A percentile compares a stretch with the other conserved stretches of the same genome.
Conservation (phyloP, 305 asterid genomes). For the Fraxinus paxiana region DNA sequence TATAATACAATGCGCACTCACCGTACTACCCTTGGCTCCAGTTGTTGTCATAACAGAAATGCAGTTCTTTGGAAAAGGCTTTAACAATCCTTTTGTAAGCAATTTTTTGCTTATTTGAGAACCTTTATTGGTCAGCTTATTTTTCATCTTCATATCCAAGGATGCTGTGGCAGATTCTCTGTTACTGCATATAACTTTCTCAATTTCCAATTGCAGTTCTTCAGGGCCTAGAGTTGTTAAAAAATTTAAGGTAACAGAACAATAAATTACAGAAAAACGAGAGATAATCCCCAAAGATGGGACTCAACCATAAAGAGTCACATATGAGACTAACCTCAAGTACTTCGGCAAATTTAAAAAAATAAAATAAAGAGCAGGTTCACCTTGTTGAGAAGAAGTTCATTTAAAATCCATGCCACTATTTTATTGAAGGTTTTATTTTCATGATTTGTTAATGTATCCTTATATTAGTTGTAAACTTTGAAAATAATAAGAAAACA, state of each 20-base stretch:
- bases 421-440: not conserved
- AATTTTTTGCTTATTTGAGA: conserved; percentile 73
- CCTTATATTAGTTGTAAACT: not conserved
- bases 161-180: conserved; percentile 74
- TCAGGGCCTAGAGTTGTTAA: conserved; percentile 48
- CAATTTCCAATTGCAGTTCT: conserved; percentile 87
- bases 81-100: conserved; percentile 64
- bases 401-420: not conserved
- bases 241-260: not conserved
- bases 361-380: not conserved
- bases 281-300: conserved; percentile 1
- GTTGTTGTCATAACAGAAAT: conserved; percentile 91
- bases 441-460: not conserved
- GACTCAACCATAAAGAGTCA: not conserved
- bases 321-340: not conserved
- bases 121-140: conserved; percentile 69
- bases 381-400: not conserved
- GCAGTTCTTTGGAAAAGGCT: conserved; percentile 92
- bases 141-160: conserved; percentile 94
- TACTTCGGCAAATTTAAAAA: not conserved
- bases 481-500: not conserved
- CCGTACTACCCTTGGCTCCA: conserved; percentile 99
- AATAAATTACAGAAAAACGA: not conserved
- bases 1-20: conserved; percentile 32
- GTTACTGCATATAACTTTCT: conserved; percentile 63